These are phyloP conservation scores for Psilocybe tampanensis DNA, from an alignment of 768 basidiomycete species.

Conservation along the genomic window DNA sequence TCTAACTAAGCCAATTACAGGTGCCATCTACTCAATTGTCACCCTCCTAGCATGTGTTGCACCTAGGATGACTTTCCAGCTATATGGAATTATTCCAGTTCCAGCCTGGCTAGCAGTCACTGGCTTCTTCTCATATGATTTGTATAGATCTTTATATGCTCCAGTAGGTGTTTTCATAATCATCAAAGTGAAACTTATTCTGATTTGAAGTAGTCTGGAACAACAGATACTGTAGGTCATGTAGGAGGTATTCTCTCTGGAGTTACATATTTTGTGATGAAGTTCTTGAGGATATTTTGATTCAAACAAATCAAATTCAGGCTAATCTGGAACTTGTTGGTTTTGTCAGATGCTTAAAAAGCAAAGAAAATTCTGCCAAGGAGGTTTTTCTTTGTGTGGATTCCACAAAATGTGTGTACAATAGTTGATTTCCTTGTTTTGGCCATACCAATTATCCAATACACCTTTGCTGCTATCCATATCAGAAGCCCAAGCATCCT, in stretches of 20 bases:
- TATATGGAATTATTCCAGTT: conserved; percentile 79
- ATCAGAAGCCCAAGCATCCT: too few species aligned
- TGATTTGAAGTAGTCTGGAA: conserved; percentile 41
- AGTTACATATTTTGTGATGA: conserved; percentile 51
- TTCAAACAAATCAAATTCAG: too few species aligned
- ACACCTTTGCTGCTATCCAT: too few species aligned
- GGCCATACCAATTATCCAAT: too few species aligned
- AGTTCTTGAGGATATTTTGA: conserved; percentile 36
- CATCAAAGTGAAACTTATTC: not conserved
- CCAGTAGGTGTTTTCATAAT: conserved; percentile 30
- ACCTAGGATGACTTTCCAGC: conserved; percentile 63
- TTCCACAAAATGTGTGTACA: too few species aligned
- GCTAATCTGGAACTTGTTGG: too few species aligned
- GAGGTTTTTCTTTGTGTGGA: too few species aligned
- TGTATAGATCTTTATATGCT: conserved; percentile 44
- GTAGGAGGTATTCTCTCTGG: conserved; percentile 69
- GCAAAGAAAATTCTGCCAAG: too few species aligned
- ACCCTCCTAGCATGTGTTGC: conserved; percentile 73
- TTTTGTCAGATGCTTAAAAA: too few species aligned
- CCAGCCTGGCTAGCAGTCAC: conserved; percentile 78
- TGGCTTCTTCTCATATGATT: conserved; percentile 67
- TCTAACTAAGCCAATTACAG: conserved; percentile 33
- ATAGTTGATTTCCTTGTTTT: too few species aligned
- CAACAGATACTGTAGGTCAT: conserved; percentile 66
- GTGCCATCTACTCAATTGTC: conserved; percentile 71